phyloP scores from a whole-genome alignment of 306 rosid species.

The Canavalia ensiformis region DNA sequence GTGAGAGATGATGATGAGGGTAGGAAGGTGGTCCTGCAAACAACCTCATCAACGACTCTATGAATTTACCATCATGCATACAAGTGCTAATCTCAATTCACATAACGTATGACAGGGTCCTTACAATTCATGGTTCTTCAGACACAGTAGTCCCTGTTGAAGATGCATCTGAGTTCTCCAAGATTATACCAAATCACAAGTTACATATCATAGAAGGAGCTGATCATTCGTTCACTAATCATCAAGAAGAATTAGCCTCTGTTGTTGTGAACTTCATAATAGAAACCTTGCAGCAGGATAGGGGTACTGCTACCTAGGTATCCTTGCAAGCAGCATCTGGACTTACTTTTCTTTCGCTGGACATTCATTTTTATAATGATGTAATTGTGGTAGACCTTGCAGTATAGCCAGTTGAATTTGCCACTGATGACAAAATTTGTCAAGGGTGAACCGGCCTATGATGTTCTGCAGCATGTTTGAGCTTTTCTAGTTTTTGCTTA shows the following conservation, averaged over 20 bases:
- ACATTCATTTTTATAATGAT: conserved; percentile 2
- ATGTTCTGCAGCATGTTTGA: conserved; percentile 9
- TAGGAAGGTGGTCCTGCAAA: conserved; percentile 17
- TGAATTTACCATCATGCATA: conserved; percentile 25
- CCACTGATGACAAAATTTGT: neutral
- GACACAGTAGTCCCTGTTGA: conserved; percentile 64
- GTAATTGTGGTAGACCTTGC: conserved; percentile 28
- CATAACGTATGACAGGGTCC: conserved; percentile 63
- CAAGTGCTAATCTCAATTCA: conserved; percentile 36
- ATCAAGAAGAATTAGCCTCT: conserved; percentile 67
- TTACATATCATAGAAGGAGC: conserved; percentile 73
- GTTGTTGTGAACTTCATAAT: conserved; percentile 64
- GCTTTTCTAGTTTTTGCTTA: conserved; percentile 2
- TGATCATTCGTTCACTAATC: conserved; percentile 66
- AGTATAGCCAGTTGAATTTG: conserved; percentile 40
- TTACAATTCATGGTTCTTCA: conserved; percentile 81
- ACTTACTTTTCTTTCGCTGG: neutral
- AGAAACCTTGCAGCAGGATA: conserved; percentile 57
- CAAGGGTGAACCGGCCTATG: neutral
- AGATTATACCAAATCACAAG: conserved; percentile 82
- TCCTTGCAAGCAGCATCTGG: conserved; percentile 24
- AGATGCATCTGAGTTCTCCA: conserved; percentile 69
- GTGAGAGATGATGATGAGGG: neutral
- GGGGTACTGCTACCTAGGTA: conserved; percentile 51
- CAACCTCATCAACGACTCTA: neutral